Base-by-base conservation (phyloP, 345 rosid genomes). In the Eucalyptus lansdowneana region DNA sequence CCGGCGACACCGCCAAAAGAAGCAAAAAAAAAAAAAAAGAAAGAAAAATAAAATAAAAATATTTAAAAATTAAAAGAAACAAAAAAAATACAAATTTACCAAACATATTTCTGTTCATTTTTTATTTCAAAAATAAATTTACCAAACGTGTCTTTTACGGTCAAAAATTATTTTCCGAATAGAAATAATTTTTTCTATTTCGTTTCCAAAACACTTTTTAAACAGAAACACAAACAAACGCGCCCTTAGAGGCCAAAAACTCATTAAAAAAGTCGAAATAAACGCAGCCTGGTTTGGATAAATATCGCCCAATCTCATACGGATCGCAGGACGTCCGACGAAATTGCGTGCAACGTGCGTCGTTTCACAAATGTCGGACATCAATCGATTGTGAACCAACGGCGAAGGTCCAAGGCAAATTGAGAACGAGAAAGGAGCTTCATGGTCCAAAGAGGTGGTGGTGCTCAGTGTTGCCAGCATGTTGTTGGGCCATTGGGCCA, bases 61-160 rank as follows among this genome's bases (percentile, higher is more conserved):
- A 44, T 45, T 45, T 9, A 45, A 45, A 45, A 45, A 45, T 9
- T 45, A 45, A 45, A 45, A 45, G 11, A 45, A 45, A 45, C 11
- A 45, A 45, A 44, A 44, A 44, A 8, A 4, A 37, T 44, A 9
- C 1, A 45, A 45, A 3, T 45, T 45, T 45, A 45, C 47, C 3
- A 9, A 44, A 45, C 47, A 0, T 0, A 45, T 45, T 45, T 44
- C 10, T 45, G 9, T 45, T 45, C 0, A 45, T 45, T 9, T 45
- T 45, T 45, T 45, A 45, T 45, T 45, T 1, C 3, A 0, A 0
- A 1, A 44, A 44, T 1, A 45, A 45, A 0, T 45, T 44, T 44
- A 44, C 47, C 3, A 44, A 44, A 44, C 47, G 10, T 1, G 1
- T 2, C 2, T 8, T 9, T 3, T 45, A 0, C 1, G 47, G 3